Base-by-base conservation (phyloP, 192 early-diverging fungal species). In the Backusella morwellensis region DNA sequence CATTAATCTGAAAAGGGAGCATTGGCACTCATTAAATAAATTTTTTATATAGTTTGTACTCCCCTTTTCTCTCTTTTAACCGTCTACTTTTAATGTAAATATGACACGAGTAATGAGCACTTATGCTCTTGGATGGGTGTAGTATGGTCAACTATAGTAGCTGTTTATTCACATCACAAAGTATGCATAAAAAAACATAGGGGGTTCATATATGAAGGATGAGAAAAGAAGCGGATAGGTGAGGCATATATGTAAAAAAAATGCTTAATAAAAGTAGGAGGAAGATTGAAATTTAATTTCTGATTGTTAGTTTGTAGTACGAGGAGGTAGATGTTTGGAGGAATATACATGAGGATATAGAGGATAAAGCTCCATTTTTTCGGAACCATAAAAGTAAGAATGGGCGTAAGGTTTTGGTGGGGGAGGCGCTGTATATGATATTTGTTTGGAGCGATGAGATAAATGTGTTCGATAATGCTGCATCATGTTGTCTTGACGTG, bases 401-500 rank as follows among this genome's bases (percentile, higher is more conserved):
- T 59, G 19, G 19, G 47, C 47, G 19, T 50, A 59, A 26, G 54
- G 54, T 59, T 59, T 59, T 0, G 54, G 54, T 23, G 23, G 47
- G 0, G 47, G 47, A 50, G 47, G 47, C 1, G 47, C 19, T n/a
- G 47, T 26, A 59, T 59, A 26, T 9, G 35, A 34, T n/a, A 54
- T 44, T 7, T 72, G 71, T 3, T 90, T 88, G n/a, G 88, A 90
- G 69, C 89, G 87, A 21, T 88, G 73, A 56, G 92, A 92, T 75
- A 90, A 80, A 76, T 95, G 94, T 8, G 93, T 93, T 63, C 92
- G 89, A 78, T 92, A 93, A 82, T 95, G 94, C 75, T 95, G 94
- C 90, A 92, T 93, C 92, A 94, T 94, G 75, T 95, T 93, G 81
- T 95, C 94, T 71, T 93, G 92, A 50, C 94, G 85, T 34, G 93